Base-by-base conservation (phyloP, 495 filamentous ascomycete species). In the Hypoxylon fuscum region DNA sequence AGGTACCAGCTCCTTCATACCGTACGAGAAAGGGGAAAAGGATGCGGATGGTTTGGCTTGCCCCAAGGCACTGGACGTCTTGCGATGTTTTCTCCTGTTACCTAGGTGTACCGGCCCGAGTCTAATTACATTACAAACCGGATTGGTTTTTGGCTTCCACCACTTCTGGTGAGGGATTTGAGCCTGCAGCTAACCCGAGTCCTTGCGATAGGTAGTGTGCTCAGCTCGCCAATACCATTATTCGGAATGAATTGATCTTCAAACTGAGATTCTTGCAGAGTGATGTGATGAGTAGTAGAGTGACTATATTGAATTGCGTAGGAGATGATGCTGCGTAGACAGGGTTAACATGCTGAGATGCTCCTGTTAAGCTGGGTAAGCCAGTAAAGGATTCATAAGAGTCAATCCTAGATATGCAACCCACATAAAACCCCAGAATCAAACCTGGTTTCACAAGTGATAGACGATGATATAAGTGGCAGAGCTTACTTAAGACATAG, bases 141-240 rank as follows among this genome's bases (percentile, higher is more conserved):
- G 62, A 43, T 56, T 32, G 44, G 49, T 54, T 20, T 41, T 22
- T 57, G 57, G 58, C 48, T 64, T 66, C 51, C 48, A 42, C 49
- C 51, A 35, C 68, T 66, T 62, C 44, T 50, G 32, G 12, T 2
- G 32, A 35, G 32, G 12, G 4, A 63, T 27, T 27, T 27, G 52
- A 42, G 21, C 41, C 59, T 46, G 49, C 65, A 48, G n/a, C 51
- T 42, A 22, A 57, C 48, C 52, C 38, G 59, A 51, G 38, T 67
- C 49, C 22, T 58, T 54, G 49, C 52, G 43, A 66, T 61, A 69
- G 62, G 62, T 61, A 35, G 54, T 54, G 57, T n/a, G n/a, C n/a
- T n/a, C 37, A 57, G 60, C 45, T 66, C 48, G 60, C 53, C 43
- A 60, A 69, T 62, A 63, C n/a, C 59, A 63, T 57, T 35, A 31